Conservation (phyloP, 1,284 basidiomycete species). For the Cutaneotrichosporon sp. region DNA sequence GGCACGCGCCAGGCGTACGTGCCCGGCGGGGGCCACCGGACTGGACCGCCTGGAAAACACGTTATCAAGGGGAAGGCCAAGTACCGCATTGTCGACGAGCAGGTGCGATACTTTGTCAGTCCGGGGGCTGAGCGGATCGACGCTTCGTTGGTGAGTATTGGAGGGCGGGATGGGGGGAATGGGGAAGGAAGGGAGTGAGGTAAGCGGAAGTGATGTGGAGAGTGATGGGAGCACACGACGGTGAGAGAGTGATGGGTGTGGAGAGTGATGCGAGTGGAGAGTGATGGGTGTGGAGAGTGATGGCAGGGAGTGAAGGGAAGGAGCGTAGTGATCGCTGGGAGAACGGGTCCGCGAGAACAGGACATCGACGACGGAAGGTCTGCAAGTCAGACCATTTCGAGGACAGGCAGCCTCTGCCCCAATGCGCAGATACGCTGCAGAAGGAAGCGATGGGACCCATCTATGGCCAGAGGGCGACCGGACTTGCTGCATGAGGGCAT, state of each 20-base stretch:
- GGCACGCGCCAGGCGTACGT: slow-evolving; percentile 75
- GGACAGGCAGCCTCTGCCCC: too few species aligned
- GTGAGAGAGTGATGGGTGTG: neutral
- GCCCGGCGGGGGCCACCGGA: slow-evolving; percentile 65
- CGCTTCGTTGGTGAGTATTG: slow-evolving; percentile 9
- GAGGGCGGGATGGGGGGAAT: neutral
- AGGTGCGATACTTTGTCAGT: slow-evolving; percentile 76
- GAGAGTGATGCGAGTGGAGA: neutral
- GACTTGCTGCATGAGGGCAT: too few species aligned
- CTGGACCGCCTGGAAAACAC: slow-evolving; percentile 78
- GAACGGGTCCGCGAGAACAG: too few species aligned
- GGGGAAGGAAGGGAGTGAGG: neutral
- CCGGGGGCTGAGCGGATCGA: slow-evolving; percentile 52
- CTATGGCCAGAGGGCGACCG: too few species aligned
- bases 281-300: neutral
- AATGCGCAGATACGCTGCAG: too few species aligned
- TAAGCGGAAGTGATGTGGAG: neutral
- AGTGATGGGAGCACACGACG: neutral
- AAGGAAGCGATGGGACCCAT: too few species aligned
- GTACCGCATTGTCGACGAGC: slow-evolving; percentile 71
- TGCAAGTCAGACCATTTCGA: too few species aligned
- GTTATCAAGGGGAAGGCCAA: slow-evolving; percentile 68
- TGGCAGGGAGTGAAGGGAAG: neutral
- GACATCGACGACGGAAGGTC: too few species aligned
- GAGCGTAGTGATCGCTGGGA: too few species aligned